Evolutionary conservation across 2,329 filamentous ascomycete species (phyloP).

Genomic region (Fusarium agapanthi): DNA sequence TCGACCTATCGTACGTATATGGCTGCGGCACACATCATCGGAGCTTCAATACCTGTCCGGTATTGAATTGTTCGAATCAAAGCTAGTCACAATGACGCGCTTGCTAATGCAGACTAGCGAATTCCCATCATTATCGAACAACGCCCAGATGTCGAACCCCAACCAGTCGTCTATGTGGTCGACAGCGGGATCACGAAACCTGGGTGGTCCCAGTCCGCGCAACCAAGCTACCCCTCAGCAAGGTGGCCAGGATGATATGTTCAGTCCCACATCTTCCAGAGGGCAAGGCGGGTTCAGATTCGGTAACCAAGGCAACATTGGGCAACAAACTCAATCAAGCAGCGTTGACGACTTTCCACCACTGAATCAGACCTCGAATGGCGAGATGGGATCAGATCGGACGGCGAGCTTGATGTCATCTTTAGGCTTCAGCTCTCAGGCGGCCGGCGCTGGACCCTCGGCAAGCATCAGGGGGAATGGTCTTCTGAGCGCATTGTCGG

Average conservation of each 20-base stretch:
- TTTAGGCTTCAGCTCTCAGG: constrained; percentile 62
- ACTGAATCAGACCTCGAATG: constrained; percentile 64
- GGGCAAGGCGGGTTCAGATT: constrained; percentile 64
- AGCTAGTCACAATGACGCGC: neutral
- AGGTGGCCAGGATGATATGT: constrained; percentile 58
- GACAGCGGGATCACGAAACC: constrained; percentile 57
- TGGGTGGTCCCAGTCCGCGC: constrained; percentile 60
- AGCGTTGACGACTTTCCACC: constrained; percentile 70
- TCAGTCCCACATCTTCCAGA: constrained; percentile 54
- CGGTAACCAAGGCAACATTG: constrained; percentile 55
- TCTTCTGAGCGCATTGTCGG: constrained; percentile 70
- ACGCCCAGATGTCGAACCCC: constrained; percentile 60
- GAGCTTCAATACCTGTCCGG: neutral
- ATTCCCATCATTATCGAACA: constrained; percentile 72
- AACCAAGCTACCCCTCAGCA: constrained; percentile 63
- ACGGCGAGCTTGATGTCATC: constrained; percentile 61
- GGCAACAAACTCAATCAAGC: constrained; percentile 57
- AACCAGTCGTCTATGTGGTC: constrained; percentile 65
- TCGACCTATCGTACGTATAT: constrained; percentile 71
- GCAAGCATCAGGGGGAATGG: constrained; percentile 65
- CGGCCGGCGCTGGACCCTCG: constrained; percentile 47
- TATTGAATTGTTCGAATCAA: neutral
- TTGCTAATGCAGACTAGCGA: constrained; percentile 58
- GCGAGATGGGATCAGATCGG: constrained; percentile 67
- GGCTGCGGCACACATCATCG: neutral